These are phyloP conservation scores for Dinochytrium kinnereticum DNA, from an alignment of 371 early-diverging fungal genomes.

Conservation along the genomic window DNA sequence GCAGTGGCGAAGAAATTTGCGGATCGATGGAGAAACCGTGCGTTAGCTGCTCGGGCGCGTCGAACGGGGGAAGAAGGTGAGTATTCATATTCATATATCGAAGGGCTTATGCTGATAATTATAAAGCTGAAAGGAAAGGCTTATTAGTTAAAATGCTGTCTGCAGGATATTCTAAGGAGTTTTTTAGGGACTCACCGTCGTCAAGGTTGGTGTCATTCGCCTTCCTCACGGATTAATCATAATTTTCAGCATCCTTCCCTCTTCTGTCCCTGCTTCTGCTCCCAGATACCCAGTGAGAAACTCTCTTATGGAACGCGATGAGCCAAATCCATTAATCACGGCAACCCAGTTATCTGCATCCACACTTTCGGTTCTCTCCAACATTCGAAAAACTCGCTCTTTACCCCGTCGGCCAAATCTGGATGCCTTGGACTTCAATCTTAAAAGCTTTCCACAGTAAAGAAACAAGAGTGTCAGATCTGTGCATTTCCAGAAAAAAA, in stretches of 20 bases:
- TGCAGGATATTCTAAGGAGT: background rate
- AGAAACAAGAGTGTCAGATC: background rate
- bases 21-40: background rate
- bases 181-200: background rate
- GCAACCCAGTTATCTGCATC: background rate
- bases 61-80: conserved; percentile 6
- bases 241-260: too few relatives aligned
- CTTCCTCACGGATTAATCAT: too few relatives aligned
- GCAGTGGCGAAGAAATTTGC: background rate
- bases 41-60: background rate
- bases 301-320: too few relatives aligned
- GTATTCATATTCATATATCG: background rate
- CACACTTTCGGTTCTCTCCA: background rate
- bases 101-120: background rate
- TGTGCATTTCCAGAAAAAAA: conserved; percentile 5
- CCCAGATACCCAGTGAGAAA: too few relatives aligned
- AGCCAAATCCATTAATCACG: too few relatives aligned
- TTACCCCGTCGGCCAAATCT: background rate
- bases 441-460: background rate
- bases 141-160: background rate
- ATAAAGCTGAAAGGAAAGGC: background rate
- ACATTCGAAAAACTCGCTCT: background rate
- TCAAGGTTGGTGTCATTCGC: background rate
- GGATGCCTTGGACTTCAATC: conserved; percentile 2
- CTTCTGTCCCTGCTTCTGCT: too few relatives aligned